Conservation (phyloP, 2,329 filamentous ascomycete species). For the Taxawa tesnikishii region DNA sequence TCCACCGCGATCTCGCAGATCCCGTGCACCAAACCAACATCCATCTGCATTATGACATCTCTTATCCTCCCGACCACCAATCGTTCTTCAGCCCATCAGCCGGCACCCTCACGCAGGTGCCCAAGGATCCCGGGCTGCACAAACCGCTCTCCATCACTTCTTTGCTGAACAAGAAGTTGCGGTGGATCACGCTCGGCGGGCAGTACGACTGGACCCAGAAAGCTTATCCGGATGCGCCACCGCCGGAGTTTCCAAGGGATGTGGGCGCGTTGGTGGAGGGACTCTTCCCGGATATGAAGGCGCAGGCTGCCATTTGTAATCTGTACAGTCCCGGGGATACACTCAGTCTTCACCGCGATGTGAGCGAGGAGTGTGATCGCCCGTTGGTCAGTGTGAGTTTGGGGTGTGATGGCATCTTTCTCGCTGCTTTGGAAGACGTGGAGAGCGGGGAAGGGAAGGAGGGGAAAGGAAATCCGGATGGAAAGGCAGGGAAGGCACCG, state of each 20-base stretch:
- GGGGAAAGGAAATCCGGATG: conserved; percentile 9
- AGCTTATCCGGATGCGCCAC: conserved; percentile 56
- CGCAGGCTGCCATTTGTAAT: conserved; percentile 89
- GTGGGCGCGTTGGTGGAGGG: conserved; percentile 53
- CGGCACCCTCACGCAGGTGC: conserved; percentile 23
- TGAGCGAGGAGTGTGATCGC: conserved; percentile 70
- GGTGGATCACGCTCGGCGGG: conserved; percentile 89
- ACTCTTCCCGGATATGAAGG: conserved; percentile 63
- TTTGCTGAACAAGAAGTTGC: conserved; percentile 66
- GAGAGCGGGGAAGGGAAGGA: conserved; percentile 22
- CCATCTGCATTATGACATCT: conserved; percentile 66
- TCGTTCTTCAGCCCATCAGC: conserved; percentile 42
- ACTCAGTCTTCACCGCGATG: conserved; percentile 84
- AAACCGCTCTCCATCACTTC: conserved; percentile 57
- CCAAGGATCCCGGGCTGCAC: conserved; percentile 63
- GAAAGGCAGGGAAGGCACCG: conserved; percentile 9
- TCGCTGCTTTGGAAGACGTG: conserved; percentile 55
- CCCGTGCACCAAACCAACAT: conserved; percentile 75
- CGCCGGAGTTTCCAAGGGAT: conserved; percentile 64
- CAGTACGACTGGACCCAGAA: conserved; percentile 96
- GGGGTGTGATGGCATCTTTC: conserved; percentile 81
- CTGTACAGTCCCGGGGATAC: conserved; percentile 85
- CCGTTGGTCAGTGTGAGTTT: conserved; percentile 78
- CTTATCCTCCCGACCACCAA: conserved; percentile 42
- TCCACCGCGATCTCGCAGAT: conserved; percentile 67